phyloP scores from a whole-genome alignment of 1,284 basidiomycete genomes.

The Sparassis latifolia region DNA sequence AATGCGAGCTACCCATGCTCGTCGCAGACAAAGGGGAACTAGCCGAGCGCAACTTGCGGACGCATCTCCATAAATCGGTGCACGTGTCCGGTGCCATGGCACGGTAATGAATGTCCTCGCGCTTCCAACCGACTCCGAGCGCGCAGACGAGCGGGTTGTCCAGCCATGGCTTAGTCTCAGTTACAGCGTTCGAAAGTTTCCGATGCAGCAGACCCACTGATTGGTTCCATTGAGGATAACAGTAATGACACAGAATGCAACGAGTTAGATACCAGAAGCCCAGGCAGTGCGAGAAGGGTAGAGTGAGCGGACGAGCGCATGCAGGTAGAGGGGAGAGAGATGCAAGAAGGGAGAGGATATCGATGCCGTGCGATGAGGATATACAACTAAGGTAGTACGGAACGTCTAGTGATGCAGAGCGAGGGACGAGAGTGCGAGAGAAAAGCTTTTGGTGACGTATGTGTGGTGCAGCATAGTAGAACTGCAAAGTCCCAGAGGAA shows the following conservation, averaged over 20 bases:
- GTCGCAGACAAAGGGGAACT: no score
- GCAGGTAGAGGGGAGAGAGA: conserved; percentile 6
- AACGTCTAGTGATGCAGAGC: conserved; percentile 24
- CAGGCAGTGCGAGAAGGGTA: conserved; percentile 3
- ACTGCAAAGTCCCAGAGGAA: conserved; percentile 25
- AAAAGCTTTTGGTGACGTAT: conserved; percentile 17
- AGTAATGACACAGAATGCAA: conserved; percentile 18
- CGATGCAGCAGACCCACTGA: background rate
- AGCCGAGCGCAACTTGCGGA: no score
- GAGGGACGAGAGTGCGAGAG: conserved; percentile 16
- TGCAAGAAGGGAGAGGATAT: conserved; percentile 16
- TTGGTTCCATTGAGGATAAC: conserved; percentile 2
- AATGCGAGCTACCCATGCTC: no score
- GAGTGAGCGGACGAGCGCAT: conserved; percentile 11
- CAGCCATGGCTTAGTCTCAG: no score
- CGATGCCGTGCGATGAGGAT: conserved; percentile 18
- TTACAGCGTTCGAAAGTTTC: no score
- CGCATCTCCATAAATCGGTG: no score
- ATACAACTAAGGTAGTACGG: conserved; percentile 9
- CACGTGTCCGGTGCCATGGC: no score
- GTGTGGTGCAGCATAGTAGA: conserved; percentile 2
- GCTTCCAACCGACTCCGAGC: no score
- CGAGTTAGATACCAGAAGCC: conserved; percentile 8
- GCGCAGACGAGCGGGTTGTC: no score
- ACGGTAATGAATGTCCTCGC: no score